phyloP scores from a whole-genome alignment of 345 rosid species.

The Rubroshorea leprosula region DNA sequence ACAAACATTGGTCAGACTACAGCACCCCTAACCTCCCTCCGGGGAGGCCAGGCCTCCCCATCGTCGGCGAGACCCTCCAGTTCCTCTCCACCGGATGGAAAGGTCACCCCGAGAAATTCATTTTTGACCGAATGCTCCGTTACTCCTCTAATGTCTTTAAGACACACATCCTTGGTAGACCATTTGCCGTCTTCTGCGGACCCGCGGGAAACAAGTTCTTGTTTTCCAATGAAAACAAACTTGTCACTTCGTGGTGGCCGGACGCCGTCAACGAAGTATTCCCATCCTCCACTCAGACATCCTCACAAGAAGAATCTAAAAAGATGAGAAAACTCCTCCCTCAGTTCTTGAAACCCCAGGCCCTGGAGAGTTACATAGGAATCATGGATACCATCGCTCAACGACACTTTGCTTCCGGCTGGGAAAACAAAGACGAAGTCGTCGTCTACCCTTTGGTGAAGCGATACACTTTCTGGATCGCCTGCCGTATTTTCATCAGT shows the following conservation, averaged over 20 bases:
- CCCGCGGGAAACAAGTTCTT: slow-evolving; percentile 33
- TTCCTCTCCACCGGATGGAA: slow-evolving; percentile 28
- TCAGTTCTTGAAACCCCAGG: slow-evolving; percentile 35
- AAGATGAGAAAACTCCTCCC: slow-evolving; percentile 25
- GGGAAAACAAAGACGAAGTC: slow-evolving; percentile 27
- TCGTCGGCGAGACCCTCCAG: slow-evolving; percentile 31
- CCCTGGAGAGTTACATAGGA: slow-evolving; percentile 22
- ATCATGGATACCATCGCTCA: slow-evolving; percentile 29
- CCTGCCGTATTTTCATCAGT: slow-evolving; percentile 31
- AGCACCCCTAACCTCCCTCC: slow-evolving; percentile 29
- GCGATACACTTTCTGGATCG: slow-evolving; percentile 29
- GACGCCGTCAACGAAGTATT: slow-evolving; percentile 36
- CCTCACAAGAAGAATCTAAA: slow-evolving; percentile 27
- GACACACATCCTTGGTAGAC: slow-evolving; percentile 23
- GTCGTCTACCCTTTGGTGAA: slow-evolving; percentile 28
- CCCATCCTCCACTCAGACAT: slow-evolving; percentile 26
- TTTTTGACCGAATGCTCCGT: slow-evolving; percentile 21
- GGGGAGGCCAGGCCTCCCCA: slow-evolving; percentile 25
- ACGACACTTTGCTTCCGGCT: slow-evolving; percentile 20
- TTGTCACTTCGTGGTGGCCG: slow-evolving; percentile 37
- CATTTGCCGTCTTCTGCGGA: slow-evolving; percentile 29
- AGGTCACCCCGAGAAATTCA: slow-evolving; percentile 35
- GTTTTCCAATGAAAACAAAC: slow-evolving; percentile 37
- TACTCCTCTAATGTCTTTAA: slow-evolving; percentile 30
- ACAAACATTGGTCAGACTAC: slow-evolving; percentile 16